Conservation (phyloP, 1,139 yeast species). For the Taphrina betulina region DNA sequence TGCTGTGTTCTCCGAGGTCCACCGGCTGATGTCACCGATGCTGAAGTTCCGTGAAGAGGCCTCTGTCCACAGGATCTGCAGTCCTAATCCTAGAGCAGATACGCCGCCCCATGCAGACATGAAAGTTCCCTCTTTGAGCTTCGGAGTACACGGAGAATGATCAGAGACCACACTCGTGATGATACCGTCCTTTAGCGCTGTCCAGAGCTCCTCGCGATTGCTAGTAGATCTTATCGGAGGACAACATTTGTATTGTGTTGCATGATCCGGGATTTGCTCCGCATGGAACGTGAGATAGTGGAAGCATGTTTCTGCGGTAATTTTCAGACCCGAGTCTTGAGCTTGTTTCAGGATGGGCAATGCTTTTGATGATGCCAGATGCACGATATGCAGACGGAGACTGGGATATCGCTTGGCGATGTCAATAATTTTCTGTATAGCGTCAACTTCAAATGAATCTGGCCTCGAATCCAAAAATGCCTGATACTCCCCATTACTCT, state of each 20-base stretch:
- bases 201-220: conserved; percentile 51
- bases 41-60: conserved; percentile 42
- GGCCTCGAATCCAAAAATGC: conserved; percentile 49
- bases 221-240: conserved; percentile 50
- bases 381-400: conserved; percentile 50
- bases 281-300: conserved; percentile 50
- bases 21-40: conserved; percentile 50
- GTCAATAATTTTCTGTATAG: conserved; percentile 52
- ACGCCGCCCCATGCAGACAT: conserved; percentile 50
- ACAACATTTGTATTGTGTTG: conserved; percentile 53
- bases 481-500: conserved; percentile 51
- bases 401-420: conserved; percentile 49
- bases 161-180: conserved; percentile 52
- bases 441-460: conserved; percentile 52
- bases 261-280: conserved; percentile 46
- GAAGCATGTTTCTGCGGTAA: conserved; percentile 54
- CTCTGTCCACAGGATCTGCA: conserved; percentile 46
- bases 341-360: conserved; percentile 49
- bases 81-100: conserved; percentile 50
- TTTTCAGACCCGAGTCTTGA: conserved; percentile 48
- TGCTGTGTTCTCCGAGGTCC: conserved; percentile 50
- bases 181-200: conserved; percentile 50
- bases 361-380: conserved; percentile 51
- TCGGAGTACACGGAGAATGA: conserved; percentile 49
- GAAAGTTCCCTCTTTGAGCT: conserved; percentile 40